phyloP scores from a whole-genome alignment of 1,139 yeast genomes.

The Kodamaea alishanica region DNA sequence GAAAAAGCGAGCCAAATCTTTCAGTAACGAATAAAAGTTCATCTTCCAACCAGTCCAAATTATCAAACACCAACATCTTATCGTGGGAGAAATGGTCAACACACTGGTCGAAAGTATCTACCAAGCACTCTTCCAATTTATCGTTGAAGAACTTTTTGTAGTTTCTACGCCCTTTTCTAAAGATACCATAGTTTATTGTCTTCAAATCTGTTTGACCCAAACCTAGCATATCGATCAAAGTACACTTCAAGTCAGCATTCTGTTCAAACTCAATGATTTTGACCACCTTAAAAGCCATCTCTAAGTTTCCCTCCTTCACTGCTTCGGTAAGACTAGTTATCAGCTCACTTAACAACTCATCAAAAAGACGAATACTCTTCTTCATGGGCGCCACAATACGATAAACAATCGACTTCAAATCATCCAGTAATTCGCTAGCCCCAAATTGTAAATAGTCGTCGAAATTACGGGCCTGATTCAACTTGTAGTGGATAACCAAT shows the following conservation, averaged over 20 bases:
- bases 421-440: constrained; percentile 56
- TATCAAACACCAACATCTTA: constrained; percentile 59
- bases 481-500: constrained; percentile 62
- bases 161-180: constrained; percentile 50
- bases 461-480: constrained; percentile 72
- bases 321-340: constrained; percentile 68
- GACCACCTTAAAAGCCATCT: constrained; percentile 66
- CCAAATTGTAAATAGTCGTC: constrained; percentile 66
- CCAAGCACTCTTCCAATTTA: constrained; percentile 57
- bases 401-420: constrained; percentile 63
- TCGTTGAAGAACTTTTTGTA: constrained; percentile 65
- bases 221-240: constrained; percentile 45
- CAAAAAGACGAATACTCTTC: constrained; percentile 55
- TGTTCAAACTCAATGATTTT: constrained; percentile 80
- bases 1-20: constrained; percentile 60
- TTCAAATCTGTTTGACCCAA: constrained; percentile 19
- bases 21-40: constrained; percentile 67
- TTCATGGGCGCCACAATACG: constrained; percentile 56
- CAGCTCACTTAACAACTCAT: constrained; percentile 57
- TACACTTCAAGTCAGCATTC: constrained; percentile 64
- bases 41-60: constrained; percentile 79
- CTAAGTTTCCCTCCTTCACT: constrained; percentile 61
- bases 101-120: constrained; percentile 66
- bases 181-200: constrained; percentile 27
- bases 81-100: constrained; percentile 52